A percentile compares a stretch with the other conserved stretches of the same genome.
phyloP scores from a whole-genome alignment of 805 yeast genomes.

The Metschnikowia cerradonensis region DNA sequence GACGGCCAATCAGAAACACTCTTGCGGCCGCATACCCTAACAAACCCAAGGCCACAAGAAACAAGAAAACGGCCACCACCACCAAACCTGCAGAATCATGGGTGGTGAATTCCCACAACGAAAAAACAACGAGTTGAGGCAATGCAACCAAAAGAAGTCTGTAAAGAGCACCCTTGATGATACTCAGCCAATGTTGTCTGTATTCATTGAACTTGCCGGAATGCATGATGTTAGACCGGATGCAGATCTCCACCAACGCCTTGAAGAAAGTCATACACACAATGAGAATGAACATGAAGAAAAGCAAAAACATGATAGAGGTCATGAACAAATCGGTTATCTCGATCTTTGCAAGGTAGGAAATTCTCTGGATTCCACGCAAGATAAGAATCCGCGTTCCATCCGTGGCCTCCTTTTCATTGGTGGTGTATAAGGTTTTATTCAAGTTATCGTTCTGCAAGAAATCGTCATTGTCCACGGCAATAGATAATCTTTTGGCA shows the following conservation, averaged over 20 bases:
- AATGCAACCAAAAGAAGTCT: slow-evolving; percentile 79
- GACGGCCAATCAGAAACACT: slow-evolving; percentile 71
- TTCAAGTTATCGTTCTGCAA: slow-evolving; percentile 41
- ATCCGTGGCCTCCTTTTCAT: slow-evolving; percentile 59
- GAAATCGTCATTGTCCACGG: slow-evolving; percentile 44
- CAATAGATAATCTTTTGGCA: slow-evolving; percentile 29
- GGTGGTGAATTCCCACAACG: slow-evolving; percentile 85
- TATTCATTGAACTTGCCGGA: slow-evolving; percentile 69
- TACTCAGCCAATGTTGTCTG: slow-evolving; percentile 77
- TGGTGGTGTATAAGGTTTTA: slow-evolving; percentile 55
- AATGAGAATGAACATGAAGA: slow-evolving; percentile 62
- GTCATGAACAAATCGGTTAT: slow-evolving; percentile 83
- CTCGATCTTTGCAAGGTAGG: slow-evolving; percentile 80
- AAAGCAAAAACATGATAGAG: slow-evolving; percentile 75
- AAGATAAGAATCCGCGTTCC: slow-evolving; percentile 71
- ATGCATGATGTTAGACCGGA: slow-evolving; percentile 54
- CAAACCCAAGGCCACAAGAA: slow-evolving; percentile 54
- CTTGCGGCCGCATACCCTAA: slow-evolving; percentile 68
- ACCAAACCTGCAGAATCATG: slow-evolving; percentile 81
- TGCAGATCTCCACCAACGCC: slow-evolving; percentile 60
- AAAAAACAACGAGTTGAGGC: slow-evolving; percentile 78
- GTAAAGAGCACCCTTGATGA: slow-evolving; percentile 84
- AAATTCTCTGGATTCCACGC: slow-evolving; percentile 90
- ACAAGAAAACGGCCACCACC: slow-evolving; percentile 71
- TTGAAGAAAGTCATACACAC: slow-evolving; percentile 60